phyloP scores from a whole-genome alignment of 345 rosid genomes.

The Firmiana major region DNA sequence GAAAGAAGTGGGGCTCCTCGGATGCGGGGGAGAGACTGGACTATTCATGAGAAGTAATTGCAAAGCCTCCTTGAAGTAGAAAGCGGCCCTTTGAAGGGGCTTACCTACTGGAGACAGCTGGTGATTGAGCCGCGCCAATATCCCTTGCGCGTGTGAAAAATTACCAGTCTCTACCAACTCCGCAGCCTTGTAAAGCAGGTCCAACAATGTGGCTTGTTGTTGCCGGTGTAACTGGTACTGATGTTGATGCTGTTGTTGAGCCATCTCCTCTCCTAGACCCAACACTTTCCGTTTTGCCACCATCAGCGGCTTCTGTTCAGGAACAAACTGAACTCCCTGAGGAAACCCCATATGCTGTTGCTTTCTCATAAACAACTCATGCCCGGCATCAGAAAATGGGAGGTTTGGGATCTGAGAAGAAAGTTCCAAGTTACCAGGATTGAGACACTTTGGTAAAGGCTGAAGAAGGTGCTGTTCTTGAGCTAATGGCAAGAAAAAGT shows the following conservation, averaged over 20 bases:
- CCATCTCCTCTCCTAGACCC: constrained; percentile 26
- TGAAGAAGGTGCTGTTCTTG: constrained; percentile 35
- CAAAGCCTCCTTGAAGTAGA: constrained; percentile 61
- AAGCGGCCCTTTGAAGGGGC: constrained; percentile 56
- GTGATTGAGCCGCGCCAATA: constrained; percentile 99
- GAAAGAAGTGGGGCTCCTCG: constrained; percentile 33
- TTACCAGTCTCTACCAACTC: constrained; percentile 55
- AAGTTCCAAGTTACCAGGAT: constrained; percentile 32
- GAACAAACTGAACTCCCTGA: constrained; percentile 37
- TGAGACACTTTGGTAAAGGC: constrained; percentile 42
- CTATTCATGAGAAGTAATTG: constrained; percentile 40
- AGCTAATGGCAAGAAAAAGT: constrained; percentile 33
- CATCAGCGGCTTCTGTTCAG: constrained; percentile 30
- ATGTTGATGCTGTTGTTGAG: constrained; percentile 27
- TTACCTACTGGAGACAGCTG: constrained; percentile 53
- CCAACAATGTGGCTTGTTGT: constrained; percentile 32
- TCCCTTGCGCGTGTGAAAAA: constrained; percentile 74
- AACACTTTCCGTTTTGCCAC: constrained; percentile 29
- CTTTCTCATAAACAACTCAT: constrained; percentile 29
- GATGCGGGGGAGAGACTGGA: constrained; percentile 29
- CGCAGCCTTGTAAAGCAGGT: constrained; percentile 52
- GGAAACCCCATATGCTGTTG: constrained; percentile 31
- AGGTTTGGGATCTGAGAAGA: constrained; percentile 31
- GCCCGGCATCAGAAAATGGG: constrained; percentile 34
- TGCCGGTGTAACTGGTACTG: constrained; percentile 24